Conservation (phyloP, 805 yeast genomes). For the Metschnikowia picachoensis region DNA sequence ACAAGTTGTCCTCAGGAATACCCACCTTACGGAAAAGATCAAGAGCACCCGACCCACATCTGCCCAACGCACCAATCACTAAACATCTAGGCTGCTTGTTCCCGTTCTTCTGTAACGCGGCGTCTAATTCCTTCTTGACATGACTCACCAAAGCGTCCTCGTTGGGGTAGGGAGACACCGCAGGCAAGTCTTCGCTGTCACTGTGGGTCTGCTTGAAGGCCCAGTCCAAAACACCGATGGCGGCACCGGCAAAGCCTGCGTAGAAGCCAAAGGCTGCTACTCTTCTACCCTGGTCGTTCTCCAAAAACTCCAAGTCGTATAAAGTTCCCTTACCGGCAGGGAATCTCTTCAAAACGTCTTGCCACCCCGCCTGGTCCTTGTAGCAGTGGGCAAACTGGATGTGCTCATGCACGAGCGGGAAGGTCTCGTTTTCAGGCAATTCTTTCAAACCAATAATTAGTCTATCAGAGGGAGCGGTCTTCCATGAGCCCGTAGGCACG, state of each 20-base stretch:
- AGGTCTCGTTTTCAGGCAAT: slow-evolving; percentile 81
- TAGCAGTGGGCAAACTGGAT: slow-evolving; percentile 99
- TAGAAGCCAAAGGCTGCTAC: slow-evolving; percentile 99
- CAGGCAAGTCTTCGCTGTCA: slow-evolving; percentile 67
- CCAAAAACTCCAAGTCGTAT: slow-evolving; percentile 92
- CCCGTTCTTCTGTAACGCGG: slow-evolving; percentile 54
- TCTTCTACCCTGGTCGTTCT: slow-evolving; percentile 93
- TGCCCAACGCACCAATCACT: slow-evolving; percentile 95
- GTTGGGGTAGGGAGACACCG: slow-evolving; percentile 77
- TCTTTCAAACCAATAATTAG: slow-evolving; percentile 93
- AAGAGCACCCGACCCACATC: slow-evolving; percentile 98
- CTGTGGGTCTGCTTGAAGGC: slow-evolving; percentile 77
- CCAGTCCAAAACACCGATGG: slow-evolving; percentile 93
- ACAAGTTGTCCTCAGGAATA: slow-evolving; percentile 75
- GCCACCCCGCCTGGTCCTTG: slow-evolving; percentile 97
- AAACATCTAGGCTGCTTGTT: slow-evolving; percentile 73
- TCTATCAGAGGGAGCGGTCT: slow-evolving; percentile 82
- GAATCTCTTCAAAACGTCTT: slow-evolving; percentile 82
- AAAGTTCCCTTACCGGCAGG: slow-evolving; percentile 87
- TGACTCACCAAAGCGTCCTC: slow-evolving; percentile 73
- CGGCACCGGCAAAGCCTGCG: slow-evolving; percentile 99
- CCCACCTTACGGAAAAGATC: slow-evolving; percentile 81
- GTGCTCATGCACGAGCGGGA: slow-evolving; percentile 94
- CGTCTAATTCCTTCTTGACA: slow-evolving; percentile 55
- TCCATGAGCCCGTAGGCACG: slow-evolving; percentile 95